Conservation (phyloP, 176 grass and related monocot species). For the Tillandsia leiboldiana region DNA sequence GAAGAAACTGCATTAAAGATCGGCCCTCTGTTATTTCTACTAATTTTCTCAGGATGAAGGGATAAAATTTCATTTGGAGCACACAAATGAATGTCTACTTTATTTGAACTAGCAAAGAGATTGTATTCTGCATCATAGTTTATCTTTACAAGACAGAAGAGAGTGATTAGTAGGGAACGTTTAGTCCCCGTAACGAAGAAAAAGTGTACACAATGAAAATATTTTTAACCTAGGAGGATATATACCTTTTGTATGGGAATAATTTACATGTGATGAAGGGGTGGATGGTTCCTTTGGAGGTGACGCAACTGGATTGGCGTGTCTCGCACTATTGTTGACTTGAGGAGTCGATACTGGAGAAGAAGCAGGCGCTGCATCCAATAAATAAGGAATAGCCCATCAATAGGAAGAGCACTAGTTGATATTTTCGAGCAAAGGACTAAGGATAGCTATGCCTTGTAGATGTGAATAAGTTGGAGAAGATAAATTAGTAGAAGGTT, state of each 20-base stretch:
- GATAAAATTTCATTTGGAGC: slow-evolving; percentile 9
- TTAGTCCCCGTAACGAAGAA: too few species aligned
- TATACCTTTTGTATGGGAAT: slow-evolving; percentile 25
- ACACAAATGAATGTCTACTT: slow-evolving; percentile 9
- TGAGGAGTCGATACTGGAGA: slow-evolving; percentile 13
- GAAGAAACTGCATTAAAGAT: slow-evolving; percentile 40
- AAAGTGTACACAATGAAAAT: too few species aligned
- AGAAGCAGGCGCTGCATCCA: not conserved
- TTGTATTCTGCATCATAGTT: too few species aligned
- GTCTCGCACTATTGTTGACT: too few species aligned
- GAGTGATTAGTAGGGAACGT: too few species aligned
- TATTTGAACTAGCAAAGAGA: not conserved
- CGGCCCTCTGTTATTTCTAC: not conserved
- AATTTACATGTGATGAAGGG: slow-evolving; percentile 16
- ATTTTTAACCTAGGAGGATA: not conserved
- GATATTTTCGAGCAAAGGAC: too few species aligned
- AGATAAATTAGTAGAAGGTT: too few species aligned
- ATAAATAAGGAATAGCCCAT: not conserved
- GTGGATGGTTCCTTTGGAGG: slow-evolving; percentile 18
- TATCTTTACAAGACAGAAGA: not conserved
- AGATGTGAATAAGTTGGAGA: too few species aligned
- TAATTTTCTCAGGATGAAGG: not conserved
- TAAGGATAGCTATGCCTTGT: too few species aligned
- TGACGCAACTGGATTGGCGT: slow-evolving; percentile 25
- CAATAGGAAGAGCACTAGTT: too few species aligned